Conservation (phyloP, 805 yeast species). For the Starmerella khaoyaiensis region DNA sequence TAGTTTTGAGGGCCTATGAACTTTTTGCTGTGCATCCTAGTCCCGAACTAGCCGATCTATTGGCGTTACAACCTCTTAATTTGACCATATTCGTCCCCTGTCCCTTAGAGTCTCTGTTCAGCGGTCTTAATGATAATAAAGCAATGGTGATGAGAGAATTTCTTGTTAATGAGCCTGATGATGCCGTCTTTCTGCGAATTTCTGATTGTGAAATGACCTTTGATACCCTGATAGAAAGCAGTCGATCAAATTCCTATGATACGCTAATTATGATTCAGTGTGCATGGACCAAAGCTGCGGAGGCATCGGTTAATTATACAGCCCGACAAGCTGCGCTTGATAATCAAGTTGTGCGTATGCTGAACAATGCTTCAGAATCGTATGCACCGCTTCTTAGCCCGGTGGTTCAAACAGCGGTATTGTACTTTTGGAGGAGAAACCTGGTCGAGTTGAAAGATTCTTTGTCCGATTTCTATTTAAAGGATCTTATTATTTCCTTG, state of each 20-base stretch:
- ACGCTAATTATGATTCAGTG: neutral
- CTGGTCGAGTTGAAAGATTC: slow-evolving; percentile 3
- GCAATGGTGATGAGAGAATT: too few relatives aligned
- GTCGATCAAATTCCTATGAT: neutral
- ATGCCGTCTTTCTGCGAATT: slow-evolving; percentile 1
- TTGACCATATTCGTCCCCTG: too few relatives aligned
- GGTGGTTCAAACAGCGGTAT: slow-evolving; percentile 3
- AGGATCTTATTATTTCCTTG: slow-evolving; percentile 14
- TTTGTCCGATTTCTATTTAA: slow-evolving; percentile 5
- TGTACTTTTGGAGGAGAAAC: slow-evolving; percentile 15
- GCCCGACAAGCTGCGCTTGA: slow-evolving; percentile 2
- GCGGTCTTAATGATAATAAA: slow-evolving; percentile 10
- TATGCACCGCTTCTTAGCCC: neutral
- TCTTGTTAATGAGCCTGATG: too few relatives aligned
- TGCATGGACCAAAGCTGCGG: slow-evolving; percentile 7
- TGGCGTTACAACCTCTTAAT: slow-evolving; percentile 4
- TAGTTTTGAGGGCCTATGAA: slow-evolving; percentile 7
- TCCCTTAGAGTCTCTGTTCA: slow-evolving; percentile 16
- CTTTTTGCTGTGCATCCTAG: slow-evolving; percentile 11
- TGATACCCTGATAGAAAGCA: neutral
- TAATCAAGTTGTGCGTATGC: slow-evolving; percentile 5
- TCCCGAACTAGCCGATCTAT: neutral
- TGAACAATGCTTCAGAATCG: slow-evolving; percentile 1
- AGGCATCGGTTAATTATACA: too few relatives aligned
- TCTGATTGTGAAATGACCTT: neutral